Base-by-base conservation (phyloP, 352 stramenopile species). In the Globisporangium yorkense region DNA sequence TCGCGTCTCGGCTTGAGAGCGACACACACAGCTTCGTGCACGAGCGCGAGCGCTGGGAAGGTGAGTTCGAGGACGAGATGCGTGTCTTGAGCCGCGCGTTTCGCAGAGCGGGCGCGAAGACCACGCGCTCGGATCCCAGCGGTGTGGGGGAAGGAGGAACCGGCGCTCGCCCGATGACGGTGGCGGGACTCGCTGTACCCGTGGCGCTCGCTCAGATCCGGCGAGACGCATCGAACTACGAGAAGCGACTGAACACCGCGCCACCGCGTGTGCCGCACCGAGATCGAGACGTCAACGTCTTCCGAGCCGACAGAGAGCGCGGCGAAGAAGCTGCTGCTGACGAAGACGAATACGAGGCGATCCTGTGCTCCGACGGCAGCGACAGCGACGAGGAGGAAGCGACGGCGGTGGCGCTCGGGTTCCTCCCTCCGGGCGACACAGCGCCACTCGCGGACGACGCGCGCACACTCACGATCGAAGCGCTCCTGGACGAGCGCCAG, bases 1-100 rank as follows among this genome's bases (percentile, higher is more conserved):
- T 85, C 35, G 35, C 66, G 18, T 50, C 63, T 37, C 53, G 62
- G 0, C 54, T 58, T 1, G 62, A 60, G 43, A 27, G 59, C 16
- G 73, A 78, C 40, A 41, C 57, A 16, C 37, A 61, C 1, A 43
- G 31, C 9, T 87, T 76, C 46, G 24, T 54, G 10, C 46, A 41
- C 0, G 74, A 85, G 56, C 68, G 73, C 16, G 68, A 77, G 57
- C 53, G 45, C 3, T 89, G 76, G 79, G 79, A 87, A 50, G 37
- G 67, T 15, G 68, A 76, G 15, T 81, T 87, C 37, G 52, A 77
- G 24, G 65, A 73, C 55, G 76, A 87, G 50, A 85, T 89, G 39
- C 61, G 48, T 4, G 59, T 62, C 2, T 56, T 89, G 7, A 77
- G 61, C 21, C 46, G 59, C 13, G 79, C 76, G 0, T 86, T 78